Evolutionary conservation across 2,329 filamentous ascomycete species (phyloP), one percentile per base, ranked within the genome.

Genomic region (Nothopassalora personata): DNA sequence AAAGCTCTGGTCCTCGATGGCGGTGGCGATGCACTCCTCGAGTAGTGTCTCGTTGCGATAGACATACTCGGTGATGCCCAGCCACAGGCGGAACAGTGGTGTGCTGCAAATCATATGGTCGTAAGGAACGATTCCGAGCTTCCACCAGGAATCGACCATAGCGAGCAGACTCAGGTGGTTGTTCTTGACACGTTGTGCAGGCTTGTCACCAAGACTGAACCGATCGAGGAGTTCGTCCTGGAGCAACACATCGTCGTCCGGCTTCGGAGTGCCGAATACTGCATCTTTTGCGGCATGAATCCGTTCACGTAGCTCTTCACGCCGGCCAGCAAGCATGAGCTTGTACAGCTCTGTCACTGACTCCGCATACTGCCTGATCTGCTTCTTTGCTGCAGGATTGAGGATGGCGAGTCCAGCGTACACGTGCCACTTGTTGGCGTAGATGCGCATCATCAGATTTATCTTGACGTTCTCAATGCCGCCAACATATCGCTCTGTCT

Each of bases 61-160:
- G 39, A 99, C 81, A 72, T 96, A 93, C 76, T 99, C 94, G 0
- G 92, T 93, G n/a, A 97, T 95, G 58, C 94, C 94, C 34, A 99
- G 83, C 85, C 94, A 97, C 64, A 99, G 85, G 53, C 94, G 89
- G 80, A 99, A 99, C 50, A 97, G 84, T 52, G 94, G 94, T 43
- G 94, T 99, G 56, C 91, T 96, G 79, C 94, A 99, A 67, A 99
- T 95, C 92, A 99, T 99, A 79, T 99, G 95, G 75, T 99, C 93
- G 74, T 99, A 99, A 0, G 94, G 94, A 51, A 95, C 89, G 68
- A 97, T 99, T 34, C 86, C 89, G 49, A 97, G 82, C 66, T 90
- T 90, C 72, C 90, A 94, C 94, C 94, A 99, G 77, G 93, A 97
- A 77, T 99, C 94, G 47, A 97, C 95, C 85, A 99, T 99, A 50